phyloP scores from a whole-genome alignment of 2,329 filamentous ascomycete genomes.

The Trichoderma sp. region DNA sequence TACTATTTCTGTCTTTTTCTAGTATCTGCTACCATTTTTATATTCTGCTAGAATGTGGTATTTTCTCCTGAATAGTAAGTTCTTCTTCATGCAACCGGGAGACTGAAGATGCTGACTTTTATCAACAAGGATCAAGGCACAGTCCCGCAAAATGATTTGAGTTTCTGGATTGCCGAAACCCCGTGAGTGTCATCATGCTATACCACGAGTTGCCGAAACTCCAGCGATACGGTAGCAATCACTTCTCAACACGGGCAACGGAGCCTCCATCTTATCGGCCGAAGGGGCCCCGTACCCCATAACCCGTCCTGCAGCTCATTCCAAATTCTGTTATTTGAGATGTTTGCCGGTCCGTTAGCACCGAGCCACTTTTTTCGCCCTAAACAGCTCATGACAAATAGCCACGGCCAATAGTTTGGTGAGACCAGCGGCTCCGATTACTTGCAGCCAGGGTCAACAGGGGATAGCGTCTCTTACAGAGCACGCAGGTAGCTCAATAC shows the following conservation, averaged over 20 bases:
- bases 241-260: neutral
- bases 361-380: conserved; percentile 1
- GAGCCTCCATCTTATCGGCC: neutral
- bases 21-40: too few species aligned
- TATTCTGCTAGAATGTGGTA: neutral
- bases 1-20: too few species aligned
- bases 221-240: neutral
- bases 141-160: conserved; percentile 17
- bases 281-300: neutral
- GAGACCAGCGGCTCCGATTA: neutral
- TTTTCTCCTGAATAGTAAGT: neutral
- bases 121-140: neutral
- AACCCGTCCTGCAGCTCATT: conserved; percentile 13
- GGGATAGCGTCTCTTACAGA: neutral
- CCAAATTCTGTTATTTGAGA: conserved; percentile 14
- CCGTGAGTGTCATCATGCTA: neutral
- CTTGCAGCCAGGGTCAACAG: neutral
- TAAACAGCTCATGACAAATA: conserved; percentile 12
- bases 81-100: neutral
- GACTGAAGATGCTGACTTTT: neutral
- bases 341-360: neutral
- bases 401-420: neutral
- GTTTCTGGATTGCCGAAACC: neutral
- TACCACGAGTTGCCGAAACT: neutral
- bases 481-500: neutral